Base-by-base conservation (phyloP, 2,329 filamentous ascomycete species). In the Leptographium procerum region DNA sequence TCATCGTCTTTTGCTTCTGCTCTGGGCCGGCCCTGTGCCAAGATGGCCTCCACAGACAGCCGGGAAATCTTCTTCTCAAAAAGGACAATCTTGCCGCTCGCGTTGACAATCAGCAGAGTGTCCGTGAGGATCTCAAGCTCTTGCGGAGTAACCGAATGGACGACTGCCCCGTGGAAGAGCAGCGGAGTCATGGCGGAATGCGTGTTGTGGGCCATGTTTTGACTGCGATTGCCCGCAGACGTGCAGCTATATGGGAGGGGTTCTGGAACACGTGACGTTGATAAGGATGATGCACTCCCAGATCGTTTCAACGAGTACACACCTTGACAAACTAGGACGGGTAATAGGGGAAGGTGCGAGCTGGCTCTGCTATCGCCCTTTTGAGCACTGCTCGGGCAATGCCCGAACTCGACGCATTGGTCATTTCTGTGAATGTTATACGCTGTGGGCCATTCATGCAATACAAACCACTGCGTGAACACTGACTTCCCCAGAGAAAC, bases 141-240 rank as follows among this genome's bases (percentile, higher is more conserved):
- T 9, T 50, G 51, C 2, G 50, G 40, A 10, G 26, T 14, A 2
- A 40, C 40, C 16, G 56, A 54, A 24, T 58, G 51, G 16, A 58
- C 13, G 28, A 58, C n/a, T 4, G 56, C 53, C 33, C 56, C 56
- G 29, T 54, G 24, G n/a, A 58, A 54, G n/a, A 58, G 29, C 13
- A 52, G 50, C n/a, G 50, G 29, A 33, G 28, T 29, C 50, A 52
- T 52, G 28, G 16, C 5, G 9, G 7, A 9, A 26, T 29, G 29
- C 9, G 47, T 8, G 19, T 3, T n/a, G 13, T 7, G 40, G 16
- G 9, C n/a, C 40, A 19, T 43, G 19, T 43, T 43, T 16, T 43
- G 40, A n/a, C n/a, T 8, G 40, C 40, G 19, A 43, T 43, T 43
- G 40, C 16, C 36, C 13, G 36, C 36, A 19, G 36, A 40, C 5